Evolutionary conservation across 257 asterid species (phyloP), one percentile per base, ranked within the genome.

Genomic region (Perilla frutescens): DNA sequence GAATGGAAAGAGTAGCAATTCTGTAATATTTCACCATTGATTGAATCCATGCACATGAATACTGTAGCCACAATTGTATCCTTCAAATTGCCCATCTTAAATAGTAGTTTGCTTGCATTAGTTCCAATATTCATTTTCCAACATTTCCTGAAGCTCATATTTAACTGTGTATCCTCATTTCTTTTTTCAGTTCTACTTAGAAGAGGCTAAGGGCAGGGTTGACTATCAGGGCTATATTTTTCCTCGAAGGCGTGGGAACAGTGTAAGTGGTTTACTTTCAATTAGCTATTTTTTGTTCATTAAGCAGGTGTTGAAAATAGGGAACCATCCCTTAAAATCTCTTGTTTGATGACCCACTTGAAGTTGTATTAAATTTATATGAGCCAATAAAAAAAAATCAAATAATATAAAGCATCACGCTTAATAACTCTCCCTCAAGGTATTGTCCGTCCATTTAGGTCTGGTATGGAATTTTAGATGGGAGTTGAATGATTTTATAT

Each of bases 201-300:
- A 93, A 80, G 98, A 93, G 88, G 84, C 89, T 61, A 93, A 93
- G 80, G 96, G 97, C 29, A 85, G 85, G 62, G 98, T 93, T 64
- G 87, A 93, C 79, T 93, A 93, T 83, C 98, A 93, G 82, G 98
- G 98, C 13, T 91, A 91, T 59, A 87, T 93, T 34, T 85, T 93
- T 78, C 98, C 98, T 32, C 87, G 96, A 80, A 89, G 98, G 83
- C 97, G 86, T 67, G 96, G 96, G 39, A 47, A 83, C 37, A 73
- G 82, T 44, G 97, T 93, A 85, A 84, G 96, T 83, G 63, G 51
- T 67, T 15, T 13, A 67, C 69, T 53, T 56, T 70, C 74, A 60
- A 62, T 53, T 45, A n/a, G 61, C 40, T 43, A 3, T 15, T 62
- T 39, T 43, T 43, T 59, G 2, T 48, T 66, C 44, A 4, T 49